Evolutionary conservation across 306 rosid genomes (phyloP).

Genomic region (Spatholobus suberectus): DNA sequence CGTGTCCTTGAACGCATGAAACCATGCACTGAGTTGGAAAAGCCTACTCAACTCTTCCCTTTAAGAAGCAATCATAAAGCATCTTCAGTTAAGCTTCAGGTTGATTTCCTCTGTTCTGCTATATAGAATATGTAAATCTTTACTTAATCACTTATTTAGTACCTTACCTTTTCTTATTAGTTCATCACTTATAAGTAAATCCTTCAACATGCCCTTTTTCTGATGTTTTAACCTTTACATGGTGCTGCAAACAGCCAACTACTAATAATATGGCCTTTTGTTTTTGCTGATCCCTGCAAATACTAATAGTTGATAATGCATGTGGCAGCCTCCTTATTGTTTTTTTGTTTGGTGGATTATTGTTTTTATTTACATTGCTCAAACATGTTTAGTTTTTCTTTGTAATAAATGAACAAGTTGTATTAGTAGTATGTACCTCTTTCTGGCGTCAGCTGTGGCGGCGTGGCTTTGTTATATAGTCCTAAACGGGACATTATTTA

Average conservation of each 20-base stretch:
- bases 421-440: neutral
- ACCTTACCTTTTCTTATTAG: neutral
- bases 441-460: neutral
- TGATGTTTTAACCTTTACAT: neutral
- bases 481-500: constrained; percentile 2
- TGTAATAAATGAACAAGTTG: neutral
- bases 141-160: neutral
- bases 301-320: neutral
- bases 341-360: neutral
- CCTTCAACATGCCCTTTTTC: neutral
- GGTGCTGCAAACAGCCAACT: neutral
- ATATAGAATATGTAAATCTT: neutral
- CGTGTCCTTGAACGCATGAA: constrained; percentile 83
- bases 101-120: constrained; percentile 32
- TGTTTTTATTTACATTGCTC: constrained; percentile 23
- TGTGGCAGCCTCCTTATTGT: neutral
- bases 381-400: neutral
- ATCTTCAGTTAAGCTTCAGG: constrained; percentile 66
- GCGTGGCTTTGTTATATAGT: neutral
- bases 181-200: constrained; percentile 3
- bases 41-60: constrained; percentile 29
- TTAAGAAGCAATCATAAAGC: constrained; percentile 39
- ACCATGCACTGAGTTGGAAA: constrained; percentile 47
- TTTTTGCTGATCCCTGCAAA: constrained; percentile 17
- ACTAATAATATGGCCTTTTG: neutral